These are phyloP conservation scores for Thalia dealbata DNA, from an alignment of 176 grass and related monocot species.

Conservation along the genomic window DNA sequence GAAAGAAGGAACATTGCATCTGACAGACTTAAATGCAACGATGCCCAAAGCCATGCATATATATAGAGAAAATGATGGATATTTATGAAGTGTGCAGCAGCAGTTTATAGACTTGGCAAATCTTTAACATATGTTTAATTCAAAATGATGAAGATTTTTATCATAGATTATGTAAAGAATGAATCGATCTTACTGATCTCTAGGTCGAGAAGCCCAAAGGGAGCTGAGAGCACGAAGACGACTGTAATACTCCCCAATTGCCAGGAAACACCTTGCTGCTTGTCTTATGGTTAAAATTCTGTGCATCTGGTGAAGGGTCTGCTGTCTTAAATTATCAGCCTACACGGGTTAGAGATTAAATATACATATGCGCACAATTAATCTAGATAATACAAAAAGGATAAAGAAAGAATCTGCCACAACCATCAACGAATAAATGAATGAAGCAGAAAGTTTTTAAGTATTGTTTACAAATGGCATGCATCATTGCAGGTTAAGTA, in stretches of 20 bases:
- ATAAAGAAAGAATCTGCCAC: no score
- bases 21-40: background rate
- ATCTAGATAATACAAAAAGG: background rate
- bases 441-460: no score
- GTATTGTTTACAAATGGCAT: no score
- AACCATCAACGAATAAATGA: background rate
- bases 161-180: no score
- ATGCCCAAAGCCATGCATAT: background rate
- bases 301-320: slow-evolving; percentile 78
- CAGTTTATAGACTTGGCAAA: no score
- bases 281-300: slow-evolving; percentile 75
- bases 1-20: no score
- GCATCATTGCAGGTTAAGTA: background rate
- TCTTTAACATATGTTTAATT: no score
- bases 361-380: background rate
- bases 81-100: no score
- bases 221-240: slow-evolving; percentile 72
- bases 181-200: slow-evolving; percentile 35
- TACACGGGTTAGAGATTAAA: slow-evolving; percentile 21
- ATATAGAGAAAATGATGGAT: no score
- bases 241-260: slow-evolving; percentile 69
- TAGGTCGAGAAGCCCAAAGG: slow-evolving; percentile 63
- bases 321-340: slow-evolving; percentile 92
- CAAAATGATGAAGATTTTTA: no score
- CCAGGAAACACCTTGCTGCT: slow-evolving; percentile 59